phyloP scores from a whole-genome alignment of 106 monocot species.

The Platanthera guangdongensis region DNA sequence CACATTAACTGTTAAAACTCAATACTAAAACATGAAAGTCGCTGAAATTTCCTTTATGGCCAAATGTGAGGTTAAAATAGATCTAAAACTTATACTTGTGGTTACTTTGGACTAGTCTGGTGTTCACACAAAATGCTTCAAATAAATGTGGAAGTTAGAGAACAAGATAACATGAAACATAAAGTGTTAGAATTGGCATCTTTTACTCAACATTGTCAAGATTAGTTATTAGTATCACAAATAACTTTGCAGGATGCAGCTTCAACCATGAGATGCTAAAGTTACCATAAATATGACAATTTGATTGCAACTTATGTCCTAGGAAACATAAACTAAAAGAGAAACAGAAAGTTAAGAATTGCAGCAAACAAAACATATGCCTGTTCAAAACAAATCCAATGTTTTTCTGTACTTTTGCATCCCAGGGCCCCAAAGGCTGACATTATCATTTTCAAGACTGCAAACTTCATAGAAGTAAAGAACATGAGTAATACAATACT shows the following conservation, averaged over 20 bases:
- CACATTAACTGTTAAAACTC: not conserved
- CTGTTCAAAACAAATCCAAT: not conserved
- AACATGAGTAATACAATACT: not conserved
- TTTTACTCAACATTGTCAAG: not conserved
- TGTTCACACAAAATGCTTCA: not conserved
- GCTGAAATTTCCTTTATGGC: not conserved
- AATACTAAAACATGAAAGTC: not conserved
- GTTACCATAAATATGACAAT: not conserved
- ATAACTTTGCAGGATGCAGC: not conserved
- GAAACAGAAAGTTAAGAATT: not conserved
- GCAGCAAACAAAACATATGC: not conserved
- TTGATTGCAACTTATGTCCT: not conserved
- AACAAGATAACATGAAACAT: too few species aligned
- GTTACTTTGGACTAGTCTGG: not conserved
- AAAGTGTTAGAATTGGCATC: not conserved
- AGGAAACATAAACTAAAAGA: not conserved
- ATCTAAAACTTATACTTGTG: not conserved
- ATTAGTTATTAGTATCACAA: not conserved
- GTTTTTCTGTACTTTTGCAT: not conserved
- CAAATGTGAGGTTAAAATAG: not conserved
- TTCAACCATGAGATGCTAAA: not conserved
- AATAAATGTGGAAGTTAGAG: too few species aligned
- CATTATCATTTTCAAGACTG: not conserved
- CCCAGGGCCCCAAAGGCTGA: not conserved
- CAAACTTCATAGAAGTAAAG: not conserved